Evolutionary conservation across 2,329 filamentous ascomycete species (phyloP), one percentile per base, ranked within the genome.

Genomic region (Dendryphion nanum): DNA sequence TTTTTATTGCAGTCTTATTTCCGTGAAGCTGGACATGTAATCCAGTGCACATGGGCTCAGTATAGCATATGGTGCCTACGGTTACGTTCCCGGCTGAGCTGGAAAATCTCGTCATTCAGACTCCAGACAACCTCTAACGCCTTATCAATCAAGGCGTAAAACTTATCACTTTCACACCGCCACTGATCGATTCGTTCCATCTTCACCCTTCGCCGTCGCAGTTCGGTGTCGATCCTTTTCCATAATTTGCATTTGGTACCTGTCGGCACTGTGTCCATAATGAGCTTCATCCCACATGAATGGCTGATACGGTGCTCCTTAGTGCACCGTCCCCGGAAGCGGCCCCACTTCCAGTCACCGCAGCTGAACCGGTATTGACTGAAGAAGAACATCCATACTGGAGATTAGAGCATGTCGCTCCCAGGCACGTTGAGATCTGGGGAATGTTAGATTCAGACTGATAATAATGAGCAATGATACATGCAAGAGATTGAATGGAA

Each of bases 371-470:
- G 79, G 66, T 85, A 89, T 70, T 91, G 86, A 60, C 96, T 89
- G 75, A 90, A 97, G 76, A 93, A 96, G 74, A 91, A 96, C 90
- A 97, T 95, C n/a, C n/a, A n/a, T n/a, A n/a, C n/a, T n/a, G n/a
- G n/a, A n/a, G n/a, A n/a, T n/a, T n/a, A n/a, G n/a, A n/a, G n/a
- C n/a, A n/a, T n/a, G n/a, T n/a, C n/a, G n/a, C n/a, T n/a, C n/a
- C n/a, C n/a, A n/a, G n/a, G n/a, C n/a, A n/a, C n/a, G n/a, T n/a
- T n/a, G n/a, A n/a, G n/a, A n/a, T n/a, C n/a, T n/a, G n/a, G n/a
- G n/a, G n/a, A n/a, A n/a, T n/a, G n/a, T n/a, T n/a, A n/a, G n/a
- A n/a, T n/a, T n/a, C n/a, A n/a, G n/a, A n/a, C n/a, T n/a, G n/a
- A n/a, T n/a, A n/a, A n/a, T n/a, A n/a, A n/a, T n/a, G n/a, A n/a